Base-by-base conservation (phyloP, 2,329 filamentous ascomycete genomes). In the Microdochium nivale region DNA sequence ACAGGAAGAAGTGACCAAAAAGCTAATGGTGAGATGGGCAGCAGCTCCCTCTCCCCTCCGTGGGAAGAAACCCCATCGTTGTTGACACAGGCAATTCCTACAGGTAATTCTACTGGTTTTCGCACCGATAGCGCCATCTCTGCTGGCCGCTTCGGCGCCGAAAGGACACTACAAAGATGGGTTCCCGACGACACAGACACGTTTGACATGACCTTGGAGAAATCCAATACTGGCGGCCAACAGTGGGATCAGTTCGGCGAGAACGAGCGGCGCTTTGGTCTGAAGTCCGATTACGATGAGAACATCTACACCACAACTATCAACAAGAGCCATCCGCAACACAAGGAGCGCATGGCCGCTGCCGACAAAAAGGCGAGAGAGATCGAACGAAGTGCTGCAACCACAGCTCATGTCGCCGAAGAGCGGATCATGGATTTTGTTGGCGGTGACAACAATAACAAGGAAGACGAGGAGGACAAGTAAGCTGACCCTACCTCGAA, bases 191-290 rank as follows among this genome's bases (percentile, higher is more conserved):
- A 77, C 16, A 67, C 75, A 3, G 83, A 85, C 55, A 78, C 78
- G 25, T 67, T 80, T 40, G 86, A 91, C 62, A 76, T 88, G 57
- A 86, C 86, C 48, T 76, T 96, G 24, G 90, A 94, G 61, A 60
- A 75, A 2, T 60, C 65, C n/a, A 68, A 65, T 50, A 62, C 69
- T 16, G 73, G 71, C 7, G 74, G 56, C 48, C 10, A n/a, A n/a
- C n/a, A 71, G 10, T 99, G 94, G 94, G 92, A 99, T 66, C 94
- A 99, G 67, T 99, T 99, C 63, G 87, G 88, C 53, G 85, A 81
- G 56, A 97, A 97, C 63, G 88, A 95, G 69, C 79, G 83, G 52
- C 81, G 90, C 27, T 97, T 96, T 64, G 94, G 94, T 33, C 72
- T 95, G 37, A 89, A 83, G 68, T 94, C 87, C 50, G 90, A 90